Evolutionary conservation across 768 basidiomycete genomes (phyloP).

Genomic region (Russula sp.): DNA sequence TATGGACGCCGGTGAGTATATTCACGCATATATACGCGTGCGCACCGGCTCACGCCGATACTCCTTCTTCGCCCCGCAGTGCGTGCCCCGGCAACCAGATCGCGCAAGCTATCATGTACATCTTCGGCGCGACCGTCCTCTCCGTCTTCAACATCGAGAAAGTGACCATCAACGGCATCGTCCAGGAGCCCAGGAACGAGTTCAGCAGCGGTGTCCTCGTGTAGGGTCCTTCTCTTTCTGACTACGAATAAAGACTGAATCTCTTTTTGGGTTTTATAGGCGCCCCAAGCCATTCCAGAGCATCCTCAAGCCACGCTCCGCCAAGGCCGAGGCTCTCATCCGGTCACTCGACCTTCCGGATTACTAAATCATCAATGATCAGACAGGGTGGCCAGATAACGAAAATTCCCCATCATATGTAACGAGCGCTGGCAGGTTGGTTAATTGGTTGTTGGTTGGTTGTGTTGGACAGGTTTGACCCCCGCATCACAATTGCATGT

Average conservation of each 20-base stretch:
- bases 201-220: conserved; percentile 28
- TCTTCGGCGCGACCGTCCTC: conserved; percentile 28
- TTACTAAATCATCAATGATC: background rate
- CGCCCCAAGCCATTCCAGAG: conserved; percentile 33
- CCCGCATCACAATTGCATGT: background rate
- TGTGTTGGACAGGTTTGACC: background rate
- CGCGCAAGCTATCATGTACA: conserved; percentile 30
- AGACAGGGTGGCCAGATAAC: background rate
- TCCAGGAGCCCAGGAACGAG: conserved; percentile 24
- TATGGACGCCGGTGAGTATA: conserved; percentile 33
- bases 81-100: conserved; percentile 30
- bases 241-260: background rate
- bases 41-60: background rate
- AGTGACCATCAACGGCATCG: conserved; percentile 24
- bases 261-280: conserved; percentile 6
- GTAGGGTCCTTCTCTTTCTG: conserved; percentile 9
- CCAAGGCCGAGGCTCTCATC: conserved; percentile 28
- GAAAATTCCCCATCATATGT: background rate
- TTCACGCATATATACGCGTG: background rate
- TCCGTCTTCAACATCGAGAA: conserved; percentile 29
- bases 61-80: background rate
- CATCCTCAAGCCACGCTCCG: conserved; percentile 30
- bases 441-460: background rate
- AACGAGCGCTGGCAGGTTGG: background rate
- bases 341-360: conserved; percentile 20